Percentiles rank a stretch among this genome's conserved stretches.
phyloP scores from a whole-genome alignment of 163 green algal genomes.

The Prototheca wickerhamii region DNA sequence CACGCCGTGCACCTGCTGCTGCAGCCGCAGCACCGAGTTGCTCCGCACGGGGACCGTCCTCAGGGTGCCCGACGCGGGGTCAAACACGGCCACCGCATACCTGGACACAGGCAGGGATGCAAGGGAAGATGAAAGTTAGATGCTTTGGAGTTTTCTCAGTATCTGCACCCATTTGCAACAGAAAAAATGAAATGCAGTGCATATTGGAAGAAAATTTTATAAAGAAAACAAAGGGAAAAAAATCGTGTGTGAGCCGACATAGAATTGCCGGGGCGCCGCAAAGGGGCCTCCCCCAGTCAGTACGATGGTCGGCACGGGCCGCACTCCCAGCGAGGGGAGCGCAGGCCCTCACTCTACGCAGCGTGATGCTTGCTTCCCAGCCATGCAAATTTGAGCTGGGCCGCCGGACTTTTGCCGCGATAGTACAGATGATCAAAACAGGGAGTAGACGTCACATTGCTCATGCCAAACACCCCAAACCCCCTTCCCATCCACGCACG shows the following conservation, averaged over 20 bases:
- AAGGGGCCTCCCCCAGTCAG: too few species aligned
- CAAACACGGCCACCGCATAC: conserved; percentile 33
- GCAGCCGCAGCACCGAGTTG: conserved; percentile 31
- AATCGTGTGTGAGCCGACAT: too few species aligned
- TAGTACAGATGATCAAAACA: neutral
- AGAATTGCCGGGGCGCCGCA: too few species aligned
- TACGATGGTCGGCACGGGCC: too few species aligned
- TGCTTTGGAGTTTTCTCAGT: neutral
- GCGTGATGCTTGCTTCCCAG: neutral
- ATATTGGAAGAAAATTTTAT: neutral
- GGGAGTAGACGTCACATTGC: neutral
- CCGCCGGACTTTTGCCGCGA: neutral
- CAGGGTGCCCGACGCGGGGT: conserved; percentile 20
- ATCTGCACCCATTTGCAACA: neutral
- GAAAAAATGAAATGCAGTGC: neutral
- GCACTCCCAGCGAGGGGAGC: neutral
- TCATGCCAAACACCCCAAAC: too few species aligned
- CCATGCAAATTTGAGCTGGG: neutral
- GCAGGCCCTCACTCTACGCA: neutral
- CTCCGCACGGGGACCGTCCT: conserved; percentile 10
- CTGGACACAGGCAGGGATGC: conserved; percentile 4
- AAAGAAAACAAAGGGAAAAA: too few species aligned
- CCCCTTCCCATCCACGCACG: neutral
- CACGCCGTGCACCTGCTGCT: conserved; percentile 19
- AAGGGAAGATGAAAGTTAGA: neutral